Evolutionary conservation across 345 rosid species (phyloP), one percentile per base, ranked within the genome.

Genomic region (Psidium friedrichsthalianum): DNA sequence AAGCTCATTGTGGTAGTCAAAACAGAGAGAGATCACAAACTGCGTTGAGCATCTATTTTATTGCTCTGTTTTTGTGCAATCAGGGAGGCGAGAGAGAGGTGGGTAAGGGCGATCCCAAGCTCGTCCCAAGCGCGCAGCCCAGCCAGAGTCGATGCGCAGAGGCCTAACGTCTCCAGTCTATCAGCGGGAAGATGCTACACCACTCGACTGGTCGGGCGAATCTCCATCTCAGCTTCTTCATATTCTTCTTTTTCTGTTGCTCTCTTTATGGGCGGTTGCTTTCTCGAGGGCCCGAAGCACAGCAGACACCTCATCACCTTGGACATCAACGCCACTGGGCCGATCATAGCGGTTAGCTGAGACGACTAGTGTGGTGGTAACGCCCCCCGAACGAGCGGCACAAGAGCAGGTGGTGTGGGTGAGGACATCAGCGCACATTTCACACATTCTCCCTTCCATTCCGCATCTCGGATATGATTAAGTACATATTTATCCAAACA

Each of bases 241-340:
- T 87, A 82, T 82, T 90, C 84, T 85, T 90, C 85, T 87, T 87
- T 82, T 78, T 87, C 83, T 78, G 6, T 76, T 52, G 82, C 85
- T 90, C 86, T 81, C 89, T 88, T 86, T 93, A 90, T 88, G 87
- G 82, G 91, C 91, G 20, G 91, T 88, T 74, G 94, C 96, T 89
- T 88, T 93, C 87, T 93, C 93, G 88, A 94, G 83, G 82, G 95
- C 95, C 93, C 90, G 86, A 8, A 94, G 92, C 90, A 94, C 94
- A 55, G 90, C 95, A 22, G 92, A 86, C 55, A 93, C 94, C 88
- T 90, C 3, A 94, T 88, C 83, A n/a, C 87, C 87, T 51, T 88
- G 85, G 32, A 74, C 85, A 64, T 64, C 78, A 32, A 10, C 1
- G 6, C 78, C 3, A 5, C 44, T 40, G 36, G 78, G 44, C 22